phyloP scores from a whole-genome alignment of 768 basidiomycete species.

The Macrocybe gigantea region DNA sequence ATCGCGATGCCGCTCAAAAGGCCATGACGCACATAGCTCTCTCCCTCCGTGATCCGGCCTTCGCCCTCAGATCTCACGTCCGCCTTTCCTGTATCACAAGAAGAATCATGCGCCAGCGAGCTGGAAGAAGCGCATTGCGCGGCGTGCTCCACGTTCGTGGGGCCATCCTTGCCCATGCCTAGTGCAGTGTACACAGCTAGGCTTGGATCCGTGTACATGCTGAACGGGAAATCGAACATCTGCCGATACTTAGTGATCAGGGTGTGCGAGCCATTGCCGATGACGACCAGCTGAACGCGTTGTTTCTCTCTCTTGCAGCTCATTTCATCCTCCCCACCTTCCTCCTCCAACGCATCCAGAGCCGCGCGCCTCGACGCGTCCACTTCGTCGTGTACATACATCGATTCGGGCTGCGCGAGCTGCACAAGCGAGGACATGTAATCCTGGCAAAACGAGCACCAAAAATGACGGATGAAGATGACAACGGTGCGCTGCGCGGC shows the following conservation, averaged over 20 bases:
- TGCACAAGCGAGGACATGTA: conserved; percentile 66
- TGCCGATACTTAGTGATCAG: conserved; percentile 77
- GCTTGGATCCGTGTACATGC: conserved; percentile 76
- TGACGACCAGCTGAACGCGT: conserved; percentile 59
- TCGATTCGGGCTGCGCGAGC: conserved; percentile 37
- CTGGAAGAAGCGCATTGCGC: not conserved
- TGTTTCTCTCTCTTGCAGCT: conserved; percentile 3
- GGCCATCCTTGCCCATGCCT: conserved; percentile 52
- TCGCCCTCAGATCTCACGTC: conserved; percentile 3
- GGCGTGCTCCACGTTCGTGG: conserved; percentile 1
- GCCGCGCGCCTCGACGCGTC: not conserved
- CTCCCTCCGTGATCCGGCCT: conserved; percentile 10
- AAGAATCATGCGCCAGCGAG: not conserved
- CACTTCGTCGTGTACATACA: conserved; percentile 15
- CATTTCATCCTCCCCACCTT: conserved; percentile 7
- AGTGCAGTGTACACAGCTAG: conserved; percentile 63
- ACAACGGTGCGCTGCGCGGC: conserved; percentile 52
- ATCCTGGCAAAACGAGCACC: conserved; percentile 85
- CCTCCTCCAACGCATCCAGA: conserved; percentile 1
- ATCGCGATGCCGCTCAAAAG: conserved; percentile 63
- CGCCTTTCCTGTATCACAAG: not conserved
- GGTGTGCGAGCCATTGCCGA: conserved; percentile 72
- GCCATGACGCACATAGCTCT: conserved; percentile 60
- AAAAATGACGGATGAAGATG: conserved; percentile 86
- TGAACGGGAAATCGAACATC: conserved; percentile 67